A percentile compares a stretch with the other conserved stretches of the same genome.
These are phyloP conservation scores for Thelephora terrestris DNA, from an alignment of 1,284 basidiomycete genomes.

Conservation along the genomic window DNA sequence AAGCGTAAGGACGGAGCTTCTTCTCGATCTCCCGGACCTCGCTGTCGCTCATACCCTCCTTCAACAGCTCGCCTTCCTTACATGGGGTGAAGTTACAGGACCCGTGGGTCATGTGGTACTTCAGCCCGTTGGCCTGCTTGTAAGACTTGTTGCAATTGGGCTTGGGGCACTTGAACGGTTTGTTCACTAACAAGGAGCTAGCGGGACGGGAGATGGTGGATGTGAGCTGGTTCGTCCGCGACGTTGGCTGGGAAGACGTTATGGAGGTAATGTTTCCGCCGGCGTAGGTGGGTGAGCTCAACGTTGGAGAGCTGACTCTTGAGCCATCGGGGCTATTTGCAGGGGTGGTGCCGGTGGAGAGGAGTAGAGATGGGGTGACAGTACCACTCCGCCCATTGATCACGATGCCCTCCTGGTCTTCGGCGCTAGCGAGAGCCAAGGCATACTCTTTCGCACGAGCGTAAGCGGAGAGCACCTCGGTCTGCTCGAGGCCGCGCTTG, in stretches of 20 bases:
- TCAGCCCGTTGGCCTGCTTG: constrained; percentile 94
- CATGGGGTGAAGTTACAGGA: constrained; percentile 87
- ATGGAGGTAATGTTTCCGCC: constrained; percentile 14
- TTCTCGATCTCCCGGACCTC: constrained; percentile 70
- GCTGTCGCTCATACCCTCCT: constrained; percentile 48
- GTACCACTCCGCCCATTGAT: constrained; percentile 29
- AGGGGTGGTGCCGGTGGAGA: constrained; percentile 30
- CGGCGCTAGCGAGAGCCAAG: constrained; percentile 18
- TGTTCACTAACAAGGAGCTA: constrained; percentile 49
- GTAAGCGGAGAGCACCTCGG: constrained; percentile 16
- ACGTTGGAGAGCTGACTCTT: constrained; percentile 30
- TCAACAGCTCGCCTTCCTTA: constrained; percentile 66
- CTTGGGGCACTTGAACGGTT: constrained; percentile 95
- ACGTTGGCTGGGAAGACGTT: constrained; percentile 10
- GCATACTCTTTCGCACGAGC: constrained; percentile 51
- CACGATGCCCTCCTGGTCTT: constrained; percentile 11
- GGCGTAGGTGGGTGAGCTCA: constrained; percentile 16
- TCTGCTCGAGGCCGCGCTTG: not conserved
- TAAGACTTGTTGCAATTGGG: constrained; percentile 98
- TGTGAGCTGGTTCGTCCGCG: constrained; percentile 28
- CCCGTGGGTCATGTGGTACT: constrained; percentile 94
- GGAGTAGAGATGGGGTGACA: constrained; percentile 58
- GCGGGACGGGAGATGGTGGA: constrained; percentile 43
- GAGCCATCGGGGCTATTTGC: constrained; percentile 32
- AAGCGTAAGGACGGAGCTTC: constrained; percentile 75